Percentiles rank a stretch among this genome's conserved stretches.
These are phyloP conservation scores for Boletus eberwhitei DNA, from an alignment of 768 basidiomycete species.

Conservation along the genomic window DNA sequence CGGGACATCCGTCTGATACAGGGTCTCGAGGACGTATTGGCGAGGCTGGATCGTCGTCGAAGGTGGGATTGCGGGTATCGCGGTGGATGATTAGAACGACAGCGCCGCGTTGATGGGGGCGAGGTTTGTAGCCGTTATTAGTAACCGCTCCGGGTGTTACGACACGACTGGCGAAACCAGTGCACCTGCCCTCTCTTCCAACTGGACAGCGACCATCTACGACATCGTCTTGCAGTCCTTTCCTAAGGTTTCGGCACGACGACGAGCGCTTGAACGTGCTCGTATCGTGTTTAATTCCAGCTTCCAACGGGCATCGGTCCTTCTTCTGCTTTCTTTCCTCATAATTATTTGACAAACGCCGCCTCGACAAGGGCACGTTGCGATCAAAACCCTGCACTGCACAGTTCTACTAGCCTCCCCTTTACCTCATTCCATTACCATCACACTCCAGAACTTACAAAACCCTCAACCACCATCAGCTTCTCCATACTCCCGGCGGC, in stretches of 20 bases:
- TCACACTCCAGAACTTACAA: slow-evolving; percentile 30
- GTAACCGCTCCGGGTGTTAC: slow-evolving; percentile 30
- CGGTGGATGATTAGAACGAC: slow-evolving; percentile 6
- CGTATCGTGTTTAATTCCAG: slow-evolving; percentile 21
- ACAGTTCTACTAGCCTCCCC: slow-evolving; percentile 48
- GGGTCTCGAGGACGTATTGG: not conserved
- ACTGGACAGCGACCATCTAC: slow-evolving; percentile 20
- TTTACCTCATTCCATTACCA: slow-evolving; percentile 53
- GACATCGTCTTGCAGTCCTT: slow-evolving; percentile 5
- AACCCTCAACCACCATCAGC: slow-evolving; percentile 38
- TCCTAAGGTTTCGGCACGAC: slow-evolving; percentile 11
- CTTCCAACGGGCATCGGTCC: slow-evolving; percentile 17
- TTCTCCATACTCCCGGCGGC: slow-evolving; percentile 24
- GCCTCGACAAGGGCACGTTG: slow-evolving; percentile 70
- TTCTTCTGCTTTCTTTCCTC: slow-evolving; percentile 17
- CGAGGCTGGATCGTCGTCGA: slow-evolving; percentile 6
- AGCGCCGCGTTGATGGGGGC: slow-evolving; percentile 26
- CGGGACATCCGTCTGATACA: not conserved
- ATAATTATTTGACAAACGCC: slow-evolving; percentile 47
- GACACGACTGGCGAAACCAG: slow-evolving; percentile 33
- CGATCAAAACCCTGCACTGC: slow-evolving; percentile 66
- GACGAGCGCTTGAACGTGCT: slow-evolving; percentile 18
- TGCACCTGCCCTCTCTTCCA: slow-evolving; percentile 22
- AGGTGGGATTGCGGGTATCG: not conserved
- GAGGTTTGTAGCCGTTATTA: slow-evolving; percentile 20